phyloP scores from a whole-genome alignment of 2,329 filamentous ascomycete genomes.

The Cercospora canescens region DNA sequence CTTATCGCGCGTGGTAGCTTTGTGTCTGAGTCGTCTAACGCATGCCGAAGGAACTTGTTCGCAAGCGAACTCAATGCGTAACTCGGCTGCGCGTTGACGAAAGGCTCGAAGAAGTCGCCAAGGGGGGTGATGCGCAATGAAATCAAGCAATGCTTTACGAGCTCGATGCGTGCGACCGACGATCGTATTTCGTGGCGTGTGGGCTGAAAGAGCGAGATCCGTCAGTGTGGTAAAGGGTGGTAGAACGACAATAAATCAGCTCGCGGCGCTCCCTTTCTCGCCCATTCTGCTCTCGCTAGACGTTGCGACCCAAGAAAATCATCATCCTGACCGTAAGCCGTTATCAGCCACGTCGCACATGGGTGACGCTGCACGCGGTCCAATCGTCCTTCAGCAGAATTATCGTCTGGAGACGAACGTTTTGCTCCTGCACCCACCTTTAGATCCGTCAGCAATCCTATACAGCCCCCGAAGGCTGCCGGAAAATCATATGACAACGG shows the following conservation, averaged over 20 bases:
- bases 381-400: background rate
- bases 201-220: slow-evolving; percentile 10
- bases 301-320: slow-evolving; percentile 8
- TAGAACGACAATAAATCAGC: background rate
- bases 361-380: background rate
- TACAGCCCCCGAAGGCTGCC: slow-evolving; percentile 9
- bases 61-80: background rate
- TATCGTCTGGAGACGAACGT: background rate
- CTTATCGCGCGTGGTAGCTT: slow-evolving; percentile 1
- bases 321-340: background rate
- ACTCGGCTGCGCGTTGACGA: background rate
- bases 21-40: background rate
- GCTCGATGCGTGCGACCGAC: slow-evolving; percentile 4
- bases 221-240: slow-evolving; percentile 3
- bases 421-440: background rate
- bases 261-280: background rate
- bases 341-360: slow-evolving; percentile 15
- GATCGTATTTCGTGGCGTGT: slow-evolving; percentile 1
- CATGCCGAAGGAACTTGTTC: slow-evolving; percentile 5
- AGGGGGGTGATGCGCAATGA: slow-evolving; percentile 1
- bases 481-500: slow-evolving; percentile 9
- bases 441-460: background rate
- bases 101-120: slow-evolving; percentile 3
- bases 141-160: background rate
- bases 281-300: slow-evolving; percentile 1